Evolutionary conservation across 1,284 basidiomycete genomes (phyloP), one percentile per base, ranked within the genome.

Genomic region (Ganoderma boninense): DNA sequence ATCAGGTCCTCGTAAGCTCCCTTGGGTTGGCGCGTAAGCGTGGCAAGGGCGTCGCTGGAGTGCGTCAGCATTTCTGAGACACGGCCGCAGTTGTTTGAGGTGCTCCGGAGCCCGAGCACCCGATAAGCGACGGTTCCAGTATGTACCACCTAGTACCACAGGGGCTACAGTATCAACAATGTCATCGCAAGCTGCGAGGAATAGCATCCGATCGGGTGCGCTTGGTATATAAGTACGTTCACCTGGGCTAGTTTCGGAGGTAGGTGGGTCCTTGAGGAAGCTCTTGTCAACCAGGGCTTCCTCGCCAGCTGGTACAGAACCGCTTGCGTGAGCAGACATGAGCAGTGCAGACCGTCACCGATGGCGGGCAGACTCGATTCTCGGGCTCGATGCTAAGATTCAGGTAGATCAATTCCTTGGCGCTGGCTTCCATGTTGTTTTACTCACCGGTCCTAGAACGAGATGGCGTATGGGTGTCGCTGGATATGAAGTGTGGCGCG

Each of bases 1-100:
- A 68, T 68, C 67, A 61, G n/a, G 23, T 29, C 56, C 40, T 63
- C 67, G 62, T 63, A 64, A 68, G 65, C 57, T 23, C 38, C 13
- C 38, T 23, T 4, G 62, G 18, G 32, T 13, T 38, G 62, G 46
- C 32, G 44, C 43, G 26, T 62, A 38, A 59, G 29, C 26, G 14
- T 54, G 26, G 52, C 52, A 29, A 29, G n/a, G 2, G 23, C n/a
- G 10, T 52, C 20, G n/a, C n/a, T n/a, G n/a, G 32, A 5, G 18
- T 13, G 38, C 32, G 59, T 60, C 59, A 60, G 38, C 59, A 60
- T 60, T 35, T 62, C 40, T 16, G 40, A 18, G 60, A 23, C 60
- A 62, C 18, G 40, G 42, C 26, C 59, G 59, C 35, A 35, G 35
- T 61, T 16, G 20, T 13, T 8, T 23, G 43, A 57, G 29, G 54